phyloP scores from a whole-genome alignment of 441 rosid genomes.

The Syzygium malaccense region DNA sequence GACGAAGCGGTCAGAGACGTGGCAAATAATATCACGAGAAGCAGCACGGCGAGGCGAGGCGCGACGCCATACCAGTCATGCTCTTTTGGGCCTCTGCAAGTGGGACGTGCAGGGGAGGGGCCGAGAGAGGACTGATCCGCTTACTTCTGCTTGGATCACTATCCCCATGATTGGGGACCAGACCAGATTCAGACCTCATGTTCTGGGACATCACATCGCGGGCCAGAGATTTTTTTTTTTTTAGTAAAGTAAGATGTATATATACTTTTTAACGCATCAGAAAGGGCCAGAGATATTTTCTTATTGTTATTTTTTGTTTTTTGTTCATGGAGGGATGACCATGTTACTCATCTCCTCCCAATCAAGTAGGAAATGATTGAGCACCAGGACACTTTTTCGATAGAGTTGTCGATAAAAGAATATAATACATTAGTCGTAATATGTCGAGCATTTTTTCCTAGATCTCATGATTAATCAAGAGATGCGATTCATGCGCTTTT shows the following conservation, averaged over 20 bases:
- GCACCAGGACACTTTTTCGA: neutral
- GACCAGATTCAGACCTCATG: neutral
- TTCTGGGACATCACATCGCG: neutral
- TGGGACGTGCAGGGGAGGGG: neutral
- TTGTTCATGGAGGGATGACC: neutral
- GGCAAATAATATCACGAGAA: neutral
- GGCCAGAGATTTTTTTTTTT: neutral
- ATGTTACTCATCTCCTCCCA: neutral
- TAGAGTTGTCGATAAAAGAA: neutral
- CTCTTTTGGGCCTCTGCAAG: neutral
- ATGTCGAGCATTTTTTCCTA: neutral
- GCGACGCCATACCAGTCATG: neutral
- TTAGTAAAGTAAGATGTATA: too few relatives aligned
- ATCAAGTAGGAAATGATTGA: neutral
- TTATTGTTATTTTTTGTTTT: neutral
- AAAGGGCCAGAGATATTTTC: neutral
- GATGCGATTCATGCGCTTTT: neutral
- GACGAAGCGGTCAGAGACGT: neutral
- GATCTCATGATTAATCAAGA: neutral
- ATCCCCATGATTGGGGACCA: neutral
- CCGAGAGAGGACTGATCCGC: neutral
- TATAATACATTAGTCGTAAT: neutral
- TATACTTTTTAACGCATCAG: too few relatives aligned
- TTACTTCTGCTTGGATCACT: neutral
- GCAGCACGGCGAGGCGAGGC: neutral